These are phyloP conservation scores for Arthroderma sp. DNA, from an alignment of 2,329 filamentous ascomycete genomes.

Conservation along the genomic window DNA sequence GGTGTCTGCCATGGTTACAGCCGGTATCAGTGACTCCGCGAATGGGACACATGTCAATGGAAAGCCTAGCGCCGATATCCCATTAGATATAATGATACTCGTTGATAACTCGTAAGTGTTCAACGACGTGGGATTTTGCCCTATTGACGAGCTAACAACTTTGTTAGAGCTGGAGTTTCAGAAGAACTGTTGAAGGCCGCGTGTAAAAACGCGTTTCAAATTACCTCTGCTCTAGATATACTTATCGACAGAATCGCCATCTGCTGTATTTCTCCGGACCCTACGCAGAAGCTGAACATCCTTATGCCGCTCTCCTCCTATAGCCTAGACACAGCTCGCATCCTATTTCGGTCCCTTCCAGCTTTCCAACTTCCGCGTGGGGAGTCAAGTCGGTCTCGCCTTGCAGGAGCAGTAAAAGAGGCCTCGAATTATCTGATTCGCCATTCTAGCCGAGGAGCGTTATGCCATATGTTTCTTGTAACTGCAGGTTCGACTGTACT, in stretches of 20 bases:
- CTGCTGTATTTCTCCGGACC: slow-evolving; percentile 17
- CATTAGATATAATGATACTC: slow-evolving; percentile 27
- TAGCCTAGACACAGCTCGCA: slow-evolving; percentile 14
- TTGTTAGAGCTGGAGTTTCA: slow-evolving; percentile 11
- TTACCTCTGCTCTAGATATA: slow-evolving; percentile 18
- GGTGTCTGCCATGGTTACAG: slow-evolving; percentile 27
- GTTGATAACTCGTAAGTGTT: slow-evolving; percentile 26
- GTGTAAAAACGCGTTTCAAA: slow-evolving; percentile 16
- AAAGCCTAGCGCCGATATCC: slow-evolving; percentile 15
- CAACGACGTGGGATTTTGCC: background rate
- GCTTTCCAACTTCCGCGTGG: slow-evolving; percentile 10
- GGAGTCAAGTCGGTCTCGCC: slow-evolving; percentile 6
- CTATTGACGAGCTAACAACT: slow-evolving; percentile 10
- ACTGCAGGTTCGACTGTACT: slow-evolving; percentile 17
- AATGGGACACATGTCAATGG: background rate
- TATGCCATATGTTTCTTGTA: slow-evolving; percentile 26
- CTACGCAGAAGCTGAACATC: slow-evolving; percentile 16
- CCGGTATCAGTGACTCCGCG: slow-evolving; percentile 8
- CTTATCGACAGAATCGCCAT: slow-evolving; percentile 21
- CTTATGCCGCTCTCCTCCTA: slow-evolving; percentile 21
- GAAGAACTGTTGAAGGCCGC: slow-evolving; percentile 16
- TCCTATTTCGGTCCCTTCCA: slow-evolving; percentile 17
- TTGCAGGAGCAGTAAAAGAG: slow-evolving; percentile 18
- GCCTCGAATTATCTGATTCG: slow-evolving; percentile 19
- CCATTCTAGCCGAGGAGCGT: slow-evolving; percentile 17